Percentiles rank a stretch among this genome's conserved stretches.
These are phyloP conservation scores for Fusarium hostae DNA, from an alignment of 2,329 filamentous ascomycete species.

Conservation along the genomic window DNA sequence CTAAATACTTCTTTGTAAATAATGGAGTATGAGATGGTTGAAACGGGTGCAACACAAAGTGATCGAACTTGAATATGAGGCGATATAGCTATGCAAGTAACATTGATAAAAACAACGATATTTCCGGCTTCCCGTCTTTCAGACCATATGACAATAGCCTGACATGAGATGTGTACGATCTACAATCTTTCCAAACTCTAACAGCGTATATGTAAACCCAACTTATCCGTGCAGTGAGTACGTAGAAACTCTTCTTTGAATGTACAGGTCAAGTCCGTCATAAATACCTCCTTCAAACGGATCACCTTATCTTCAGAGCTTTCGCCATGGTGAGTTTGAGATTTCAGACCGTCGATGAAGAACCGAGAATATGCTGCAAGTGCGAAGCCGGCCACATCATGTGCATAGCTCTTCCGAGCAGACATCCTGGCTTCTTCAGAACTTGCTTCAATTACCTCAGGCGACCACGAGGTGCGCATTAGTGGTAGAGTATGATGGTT, in stretches of 20 bases:
- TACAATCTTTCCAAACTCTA: background rate
- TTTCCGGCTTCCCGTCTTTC: rapidly evolving
- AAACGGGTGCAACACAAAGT: background rate
- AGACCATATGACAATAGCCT: rapidly evolving
- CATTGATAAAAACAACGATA: rapidly evolving
- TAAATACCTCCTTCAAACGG: background rate
- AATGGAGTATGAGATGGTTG: rapidly evolving
- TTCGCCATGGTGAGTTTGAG: rapidly evolving
- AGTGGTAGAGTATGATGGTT: rapidly evolving
- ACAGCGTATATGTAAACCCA: background rate
- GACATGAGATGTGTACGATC: rapidly evolving
- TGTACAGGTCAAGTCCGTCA: rapidly evolving
- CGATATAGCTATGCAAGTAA: rapidly evolving
- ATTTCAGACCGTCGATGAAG: background rate
- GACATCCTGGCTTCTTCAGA: rapidly evolving
- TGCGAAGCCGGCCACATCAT: background rate
- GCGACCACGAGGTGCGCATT: background rate
- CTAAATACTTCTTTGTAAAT: rapidly evolving
- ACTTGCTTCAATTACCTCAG: rapidly evolving
- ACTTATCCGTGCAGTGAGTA: background rate
- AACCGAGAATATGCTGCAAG: background rate
- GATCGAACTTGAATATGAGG: background rate
- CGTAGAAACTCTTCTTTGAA: background rate
- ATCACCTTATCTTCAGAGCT: rapidly evolving
- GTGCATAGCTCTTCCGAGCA: background rate